Conservation (phyloP, 768 basidiomycete species). For the Coprinopsis strossmayeri region DNA sequence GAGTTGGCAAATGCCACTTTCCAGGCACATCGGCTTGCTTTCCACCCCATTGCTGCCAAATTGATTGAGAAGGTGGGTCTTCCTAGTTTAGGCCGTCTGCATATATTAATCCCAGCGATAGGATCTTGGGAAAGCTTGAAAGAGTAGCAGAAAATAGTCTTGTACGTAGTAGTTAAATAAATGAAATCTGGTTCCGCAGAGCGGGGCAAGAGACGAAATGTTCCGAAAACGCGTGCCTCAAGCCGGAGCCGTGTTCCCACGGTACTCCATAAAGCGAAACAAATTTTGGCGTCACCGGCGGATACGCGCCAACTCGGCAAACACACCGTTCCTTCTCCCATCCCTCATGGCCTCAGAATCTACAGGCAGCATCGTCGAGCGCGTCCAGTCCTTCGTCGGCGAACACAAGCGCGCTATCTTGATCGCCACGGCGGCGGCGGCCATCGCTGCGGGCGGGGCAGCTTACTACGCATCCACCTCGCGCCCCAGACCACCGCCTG, state of each 20-base stretch:
- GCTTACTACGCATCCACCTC: conserved; percentile 72
- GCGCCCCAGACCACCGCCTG: conserved; percentile 24
- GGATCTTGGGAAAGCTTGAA: background rate
- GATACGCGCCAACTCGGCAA: background rate
- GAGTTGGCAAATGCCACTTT: conserved; percentile 48
- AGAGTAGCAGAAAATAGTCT: background rate
- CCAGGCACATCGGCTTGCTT: conserved; percentile 37
- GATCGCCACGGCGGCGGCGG: conserved; percentile 66
- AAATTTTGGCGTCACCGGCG: conserved; percentile 1
- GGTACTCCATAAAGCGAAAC: conserved; percentile 2
- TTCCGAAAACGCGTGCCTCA: background rate
- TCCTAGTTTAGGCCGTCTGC: background rate
- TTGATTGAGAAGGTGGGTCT: conserved; percentile 62
- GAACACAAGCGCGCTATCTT: conserved; percentile 77
- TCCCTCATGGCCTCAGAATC: conserved; percentile 12
- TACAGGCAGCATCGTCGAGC: conserved; percentile 39
- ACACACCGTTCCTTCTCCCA: background rate
- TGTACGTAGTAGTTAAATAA: background rate
- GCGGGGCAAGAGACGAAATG: conserved; percentile 1
- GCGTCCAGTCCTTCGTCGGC: conserved; percentile 59
- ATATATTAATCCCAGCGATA: too few species aligned
- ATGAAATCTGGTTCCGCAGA: background rate
- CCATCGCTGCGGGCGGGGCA: conserved; percentile 64
- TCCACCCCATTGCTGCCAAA: conserved; percentile 74
- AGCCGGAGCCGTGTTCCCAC: too few species aligned